phyloP scores from a whole-genome alignment of 2,329 filamentous ascomycete species.

The Didymella pomorum region DNA sequence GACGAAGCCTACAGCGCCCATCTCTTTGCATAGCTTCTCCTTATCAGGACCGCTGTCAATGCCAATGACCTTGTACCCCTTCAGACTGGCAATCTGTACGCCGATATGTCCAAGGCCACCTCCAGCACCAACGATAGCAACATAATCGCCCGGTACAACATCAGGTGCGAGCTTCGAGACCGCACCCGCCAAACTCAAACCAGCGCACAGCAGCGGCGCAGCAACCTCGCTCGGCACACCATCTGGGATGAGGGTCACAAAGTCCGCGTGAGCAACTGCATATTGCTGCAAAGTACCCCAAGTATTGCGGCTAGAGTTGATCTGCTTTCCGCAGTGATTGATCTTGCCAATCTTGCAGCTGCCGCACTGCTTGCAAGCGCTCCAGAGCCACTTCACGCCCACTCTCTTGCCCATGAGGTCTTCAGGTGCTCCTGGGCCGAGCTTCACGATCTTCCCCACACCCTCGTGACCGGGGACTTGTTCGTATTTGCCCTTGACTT shows the following conservation, averaged over 20 bases:
- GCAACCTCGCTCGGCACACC: conserved; percentile 49
- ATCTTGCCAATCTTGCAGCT: conserved; percentile 48
- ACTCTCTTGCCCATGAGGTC: conserved; percentile 49
- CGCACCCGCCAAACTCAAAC: conserved; percentile 72
- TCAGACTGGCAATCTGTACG: conserved; percentile 81
- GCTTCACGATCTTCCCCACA: conserved; percentile 53
- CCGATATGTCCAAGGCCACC: conserved; percentile 82
- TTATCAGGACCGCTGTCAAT: conserved; percentile 88
- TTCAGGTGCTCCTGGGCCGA: conserved; percentile 39
- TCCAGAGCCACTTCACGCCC: conserved; percentile 58
- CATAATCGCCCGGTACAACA: conserved; percentile 73
- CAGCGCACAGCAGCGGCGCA: conserved; percentile 48
- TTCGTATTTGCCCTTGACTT: conserved; percentile 54
- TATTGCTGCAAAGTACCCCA: conserved; percentile 51
- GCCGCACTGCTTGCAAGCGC: conserved; percentile 51
- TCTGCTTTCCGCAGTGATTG: conserved; percentile 54
- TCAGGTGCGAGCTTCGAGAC: conserved; percentile 86
- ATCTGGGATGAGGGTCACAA: conserved; percentile 45
- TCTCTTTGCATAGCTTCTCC: conserved; percentile 69
- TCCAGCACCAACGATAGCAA: conserved; percentile 85
- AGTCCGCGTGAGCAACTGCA: conserved; percentile 44
- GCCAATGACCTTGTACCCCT: conserved; percentile 82
- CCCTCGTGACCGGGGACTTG: conserved; percentile 59
- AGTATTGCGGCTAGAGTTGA: conserved; percentile 53
- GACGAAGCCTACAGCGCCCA: conserved; percentile 77